A percentile compares a stretch with the other conserved stretches of the same genome.
Evolutionary conservation across 345 rosid genomes (phyloP).

Genomic region (Clarkia xantiana): DNA sequence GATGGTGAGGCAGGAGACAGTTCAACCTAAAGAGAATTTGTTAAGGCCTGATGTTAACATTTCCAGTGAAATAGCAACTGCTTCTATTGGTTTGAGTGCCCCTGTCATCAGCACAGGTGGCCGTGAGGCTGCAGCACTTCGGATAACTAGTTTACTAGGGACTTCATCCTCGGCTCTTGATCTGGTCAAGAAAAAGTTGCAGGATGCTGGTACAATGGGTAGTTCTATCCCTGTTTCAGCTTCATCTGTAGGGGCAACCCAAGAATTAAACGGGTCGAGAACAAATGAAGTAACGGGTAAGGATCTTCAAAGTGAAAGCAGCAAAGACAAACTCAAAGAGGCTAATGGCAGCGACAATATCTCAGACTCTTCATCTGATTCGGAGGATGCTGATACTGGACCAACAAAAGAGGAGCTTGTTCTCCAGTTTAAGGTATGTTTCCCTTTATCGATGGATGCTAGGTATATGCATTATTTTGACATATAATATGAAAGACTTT

Average conservation of each 20-base stretch:
- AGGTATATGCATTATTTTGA: neutral
- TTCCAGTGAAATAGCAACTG: slow-evolving; percentile 38
- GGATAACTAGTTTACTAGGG: slow-evolving; percentile 30
- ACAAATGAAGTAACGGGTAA: slow-evolving; percentile 40
- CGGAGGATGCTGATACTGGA: slow-evolving; percentile 76
- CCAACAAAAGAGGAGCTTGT: slow-evolving; percentile 79
- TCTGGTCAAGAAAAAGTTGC: slow-evolving; percentile 85
- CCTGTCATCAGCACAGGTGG: slow-evolving; percentile 76
- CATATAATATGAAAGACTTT: too few species aligned
- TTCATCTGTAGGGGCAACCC: slow-evolving; percentile 19
- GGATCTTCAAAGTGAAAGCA: slow-evolving; percentile 46
- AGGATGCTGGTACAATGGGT: slow-evolving; percentile 60
- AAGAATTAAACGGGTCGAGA: slow-evolving; percentile 26
- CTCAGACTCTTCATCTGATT: slow-evolving; percentile 86
- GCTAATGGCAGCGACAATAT: slow-evolving; percentile 46
- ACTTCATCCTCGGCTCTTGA: slow-evolving; percentile 53
- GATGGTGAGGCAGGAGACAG: slow-evolving; percentile 48
- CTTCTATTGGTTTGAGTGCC: slow-evolving; percentile 47
- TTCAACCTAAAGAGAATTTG: slow-evolving; percentile 28
- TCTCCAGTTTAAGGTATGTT: slow-evolving; percentile 66
- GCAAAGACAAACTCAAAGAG: slow-evolving; percentile 57
- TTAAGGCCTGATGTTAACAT: slow-evolving; percentile 24
- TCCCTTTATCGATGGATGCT: neutral
- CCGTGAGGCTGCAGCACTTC: slow-evolving; percentile 60
- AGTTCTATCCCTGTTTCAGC: slow-evolving; percentile 31